These are phyloP conservation scores for Rhexocercosporidium sp. DNA, from an alignment of 2,329 filamentous ascomycete species.

Conservation along the genomic window DNA sequence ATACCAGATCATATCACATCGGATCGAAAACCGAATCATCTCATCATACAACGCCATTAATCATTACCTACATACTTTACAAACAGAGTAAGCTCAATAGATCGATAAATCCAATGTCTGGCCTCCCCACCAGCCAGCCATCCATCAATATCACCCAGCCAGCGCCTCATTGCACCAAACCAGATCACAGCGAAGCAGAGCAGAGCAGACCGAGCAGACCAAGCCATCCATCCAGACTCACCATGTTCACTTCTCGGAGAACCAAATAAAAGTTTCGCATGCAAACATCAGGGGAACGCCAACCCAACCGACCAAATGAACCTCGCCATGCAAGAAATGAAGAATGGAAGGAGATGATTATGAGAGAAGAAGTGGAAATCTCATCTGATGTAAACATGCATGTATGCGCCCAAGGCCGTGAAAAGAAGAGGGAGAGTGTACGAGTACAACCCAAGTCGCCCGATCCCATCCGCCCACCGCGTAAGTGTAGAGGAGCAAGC, in stretches of 20 bases:
- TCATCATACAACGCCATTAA: not conserved
- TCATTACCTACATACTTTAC: not conserved
- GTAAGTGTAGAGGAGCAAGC: no score
- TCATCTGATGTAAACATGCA: not conserved
- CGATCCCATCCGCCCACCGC: not conserved
- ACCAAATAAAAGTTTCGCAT: not conserved
- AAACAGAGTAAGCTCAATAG: not conserved
- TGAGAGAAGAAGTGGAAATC: not conserved
- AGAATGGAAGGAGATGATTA: not conserved
- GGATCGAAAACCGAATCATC: no score
- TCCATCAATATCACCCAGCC: not conserved
- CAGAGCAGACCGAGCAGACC: not conserved
- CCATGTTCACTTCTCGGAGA: not conserved
- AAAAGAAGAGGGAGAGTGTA: not conserved
- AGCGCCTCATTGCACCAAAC: slow-evolving; percentile 6
- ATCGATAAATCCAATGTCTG: not conserved
- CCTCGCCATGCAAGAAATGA: slow-evolving; percentile 8
- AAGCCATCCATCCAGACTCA: not conserved
- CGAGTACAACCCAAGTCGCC: slow-evolving; percentile 1
- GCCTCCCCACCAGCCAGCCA: not conserved
- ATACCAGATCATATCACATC: not conserved
- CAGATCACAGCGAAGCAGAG: not conserved
- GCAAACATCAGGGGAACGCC: not conserved
- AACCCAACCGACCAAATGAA: not conserved
- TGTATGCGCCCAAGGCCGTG: not conserved